Conservation (phyloP, 2,329 filamentous ascomycete species). For the Monosporascus sp. region DNA sequence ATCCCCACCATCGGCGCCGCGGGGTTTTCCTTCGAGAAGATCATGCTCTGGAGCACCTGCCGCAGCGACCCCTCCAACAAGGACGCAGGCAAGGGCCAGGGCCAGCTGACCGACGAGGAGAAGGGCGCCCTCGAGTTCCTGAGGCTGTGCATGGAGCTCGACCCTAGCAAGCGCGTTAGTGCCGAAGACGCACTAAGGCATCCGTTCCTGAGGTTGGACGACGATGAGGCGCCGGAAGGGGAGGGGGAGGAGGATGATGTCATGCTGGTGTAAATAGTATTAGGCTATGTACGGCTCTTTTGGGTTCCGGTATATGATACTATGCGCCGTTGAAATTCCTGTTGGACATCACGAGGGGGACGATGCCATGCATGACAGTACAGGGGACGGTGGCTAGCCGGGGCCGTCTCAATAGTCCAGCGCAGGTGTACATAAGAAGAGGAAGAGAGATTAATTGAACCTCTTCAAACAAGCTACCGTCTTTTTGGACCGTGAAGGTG, state of each 20-base stretch:
- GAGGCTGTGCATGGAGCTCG: conserved; percentile 67
- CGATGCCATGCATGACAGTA: too few species aligned
- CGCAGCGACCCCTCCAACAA: conserved; percentile 57
- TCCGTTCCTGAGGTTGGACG: conserved; percentile 53
- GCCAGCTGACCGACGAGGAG: conserved; percentile 57
- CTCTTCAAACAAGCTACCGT: too few species aligned
- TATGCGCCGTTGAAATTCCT: too few species aligned
- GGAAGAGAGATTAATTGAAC: too few species aligned
- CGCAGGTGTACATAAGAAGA: too few species aligned
- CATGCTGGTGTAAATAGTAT: conserved; percentile 32
- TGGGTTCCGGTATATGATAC: too few species aligned
- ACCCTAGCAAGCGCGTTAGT: conserved; percentile 68
- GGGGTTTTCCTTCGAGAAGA: conserved; percentile 86
- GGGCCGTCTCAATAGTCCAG: too few species aligned
- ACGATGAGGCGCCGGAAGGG: conserved; percentile 18
- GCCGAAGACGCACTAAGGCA: conserved; percentile 70
- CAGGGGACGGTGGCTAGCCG: too few species aligned
- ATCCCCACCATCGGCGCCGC: conserved; percentile 84
- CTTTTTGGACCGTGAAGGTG: too few species aligned
- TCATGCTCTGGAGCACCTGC: conserved; percentile 91
- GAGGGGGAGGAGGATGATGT: conserved; percentile 45
- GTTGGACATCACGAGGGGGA: too few species aligned
- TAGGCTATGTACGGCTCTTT: too few species aligned
- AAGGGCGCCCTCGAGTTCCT: conserved; percentile 69
- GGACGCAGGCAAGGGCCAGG: conserved; percentile 38